Evolutionary conservation across 1,284 basidiomycete species (phyloP).

Genomic region (Meripilus lineatus): DNA sequence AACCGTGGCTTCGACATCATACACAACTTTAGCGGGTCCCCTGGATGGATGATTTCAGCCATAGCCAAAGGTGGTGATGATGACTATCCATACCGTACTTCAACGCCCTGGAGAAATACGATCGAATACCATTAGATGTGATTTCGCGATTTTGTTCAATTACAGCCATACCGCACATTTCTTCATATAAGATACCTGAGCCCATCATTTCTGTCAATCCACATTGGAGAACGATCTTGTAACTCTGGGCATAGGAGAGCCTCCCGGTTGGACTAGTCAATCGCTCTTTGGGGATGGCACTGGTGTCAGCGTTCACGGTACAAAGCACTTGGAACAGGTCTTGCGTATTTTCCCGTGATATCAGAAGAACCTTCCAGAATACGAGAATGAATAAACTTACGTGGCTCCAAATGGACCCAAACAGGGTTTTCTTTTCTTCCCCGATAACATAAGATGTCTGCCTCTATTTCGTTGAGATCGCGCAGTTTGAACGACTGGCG

Average conservation of each 20-base stretch:
- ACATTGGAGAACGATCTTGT: not conserved
- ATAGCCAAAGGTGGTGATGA: no score
- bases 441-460: not conserved
- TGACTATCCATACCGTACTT: no score
- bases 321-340: constrained; percentile 42
- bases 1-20: not conserved
- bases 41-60: no score
- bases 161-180: constrained; percentile 2
- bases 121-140: no score
- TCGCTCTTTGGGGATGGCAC: not conserved
- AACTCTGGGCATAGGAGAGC: no score
- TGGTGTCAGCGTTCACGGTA: constrained; percentile 32
- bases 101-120: no score
- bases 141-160: no score
- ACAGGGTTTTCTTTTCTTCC: not conserved
- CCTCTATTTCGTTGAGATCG: not conserved
- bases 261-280: no score
- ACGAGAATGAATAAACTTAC: not conserved
- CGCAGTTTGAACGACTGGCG: not conserved
- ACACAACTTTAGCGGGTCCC: constrained; percentile 1
- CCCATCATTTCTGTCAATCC: not conserved
- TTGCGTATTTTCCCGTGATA: no score
- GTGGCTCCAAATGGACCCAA: constrained; percentile 2
- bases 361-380: no score
- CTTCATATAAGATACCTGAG: no score